Evolutionary conservation across 2,329 filamentous ascomycete genomes (phyloP).

Genomic region (Diaporthe citrichinensis): DNA sequence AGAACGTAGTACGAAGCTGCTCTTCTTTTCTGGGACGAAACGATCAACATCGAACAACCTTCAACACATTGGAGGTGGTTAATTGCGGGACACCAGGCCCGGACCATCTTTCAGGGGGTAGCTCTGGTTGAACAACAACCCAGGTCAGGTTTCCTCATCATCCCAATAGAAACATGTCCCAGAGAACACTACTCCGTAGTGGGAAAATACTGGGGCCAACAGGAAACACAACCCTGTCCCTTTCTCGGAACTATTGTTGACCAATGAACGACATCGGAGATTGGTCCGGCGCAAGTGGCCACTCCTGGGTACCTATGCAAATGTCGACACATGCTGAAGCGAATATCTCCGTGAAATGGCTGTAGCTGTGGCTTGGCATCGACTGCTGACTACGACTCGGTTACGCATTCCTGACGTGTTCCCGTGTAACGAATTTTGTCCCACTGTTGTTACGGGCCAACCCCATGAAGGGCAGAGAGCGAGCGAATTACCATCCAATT

Average conservation of each 20-base stretch:
- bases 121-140: background rate
- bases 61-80: background rate
- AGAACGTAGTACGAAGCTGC: background rate
- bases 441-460: background rate
- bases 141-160: background rate
- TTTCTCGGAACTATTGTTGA: too few relatives aligned
- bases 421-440: background rate
- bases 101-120: background rate
- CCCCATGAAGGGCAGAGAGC: too few relatives aligned
- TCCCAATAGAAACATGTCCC: too few relatives aligned
- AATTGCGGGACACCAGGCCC: too few relatives aligned
- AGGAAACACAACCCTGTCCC: background rate
- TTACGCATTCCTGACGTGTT: background rate
- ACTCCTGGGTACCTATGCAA: background rate
- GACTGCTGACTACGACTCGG: background rate
- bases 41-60: background rate
- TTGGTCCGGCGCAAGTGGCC: background rate
- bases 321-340: too few relatives aligned
- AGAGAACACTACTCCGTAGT: background rate
- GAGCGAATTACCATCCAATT: background rate
- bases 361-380: background rate
- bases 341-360: background rate
- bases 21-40: too few relatives aligned
- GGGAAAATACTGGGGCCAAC: background rate
- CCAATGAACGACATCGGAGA: background rate